These are phyloP conservation scores for Teratosphaeria pseudoeucalypti DNA, from an alignment of 2,329 filamentous ascomycete genomes.

Conservation along the genomic window DNA sequence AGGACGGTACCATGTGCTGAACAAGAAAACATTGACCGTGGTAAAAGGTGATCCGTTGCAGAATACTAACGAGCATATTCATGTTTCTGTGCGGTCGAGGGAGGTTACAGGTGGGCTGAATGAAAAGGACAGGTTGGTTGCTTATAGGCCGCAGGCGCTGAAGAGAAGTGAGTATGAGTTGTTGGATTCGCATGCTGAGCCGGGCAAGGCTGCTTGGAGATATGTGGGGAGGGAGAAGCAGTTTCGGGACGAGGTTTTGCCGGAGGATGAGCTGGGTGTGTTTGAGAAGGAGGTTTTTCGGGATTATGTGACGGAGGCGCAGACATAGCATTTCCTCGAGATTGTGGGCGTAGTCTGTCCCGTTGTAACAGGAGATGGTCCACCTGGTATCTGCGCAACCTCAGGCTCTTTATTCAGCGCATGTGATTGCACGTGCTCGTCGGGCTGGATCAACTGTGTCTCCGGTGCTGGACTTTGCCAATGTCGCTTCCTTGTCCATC, in stretches of 20 bases:
- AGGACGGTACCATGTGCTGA: conserved; percentile 32
- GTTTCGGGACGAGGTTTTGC: not conserved
- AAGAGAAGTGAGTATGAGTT: not conserved
- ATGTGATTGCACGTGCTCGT: too few relatives aligned
- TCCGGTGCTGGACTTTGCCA: too few relatives aligned
- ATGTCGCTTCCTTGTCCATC: not conserved
- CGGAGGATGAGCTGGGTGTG: not conserved
- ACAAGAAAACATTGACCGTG: conserved; percentile 24
- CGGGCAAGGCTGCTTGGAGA: not conserved
- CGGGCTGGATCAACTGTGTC: too few relatives aligned
- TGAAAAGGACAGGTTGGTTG: not conserved
- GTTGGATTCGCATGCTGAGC: not conserved
- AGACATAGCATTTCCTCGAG: not conserved
- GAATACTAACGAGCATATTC: conserved; percentile 40
- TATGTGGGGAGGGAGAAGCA: not conserved
- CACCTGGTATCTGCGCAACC: too few relatives aligned
- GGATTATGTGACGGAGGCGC: not conserved
- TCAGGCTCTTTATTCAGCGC: too few relatives aligned
- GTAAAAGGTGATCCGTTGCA: conserved; percentile 28
- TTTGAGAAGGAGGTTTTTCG: not conserved
- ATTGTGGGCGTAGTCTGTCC: not conserved
- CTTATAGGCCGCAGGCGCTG: not conserved
- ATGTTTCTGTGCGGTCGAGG: conserved; percentile 35
- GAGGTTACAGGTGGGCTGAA: not conserved
- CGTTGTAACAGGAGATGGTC: not conserved